phyloP scores from a whole-genome alignment of 345 rosid species.

The Boechera retrofracta region DNA sequence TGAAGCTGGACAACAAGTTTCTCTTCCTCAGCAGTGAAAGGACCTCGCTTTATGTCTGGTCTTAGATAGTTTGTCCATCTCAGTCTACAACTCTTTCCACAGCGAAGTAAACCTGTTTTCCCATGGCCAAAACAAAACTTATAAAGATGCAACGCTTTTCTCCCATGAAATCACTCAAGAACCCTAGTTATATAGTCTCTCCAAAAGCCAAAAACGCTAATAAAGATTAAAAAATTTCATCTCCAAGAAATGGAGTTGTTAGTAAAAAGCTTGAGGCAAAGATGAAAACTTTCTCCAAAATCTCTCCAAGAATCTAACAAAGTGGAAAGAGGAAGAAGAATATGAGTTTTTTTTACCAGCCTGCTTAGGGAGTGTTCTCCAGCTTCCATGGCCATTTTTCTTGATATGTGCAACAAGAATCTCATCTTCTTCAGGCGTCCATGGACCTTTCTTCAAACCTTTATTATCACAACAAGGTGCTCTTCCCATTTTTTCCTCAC shows the following conservation, averaged over 20 bases:
- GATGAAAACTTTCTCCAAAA: not conserved
- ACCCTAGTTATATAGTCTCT: not conserved
- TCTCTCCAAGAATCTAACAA: not conserved
- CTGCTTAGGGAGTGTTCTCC: slow-evolving; percentile 90
- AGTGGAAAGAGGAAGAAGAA: not conserved
- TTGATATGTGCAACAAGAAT: slow-evolving; percentile 72
- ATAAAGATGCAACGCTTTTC: not conserved
- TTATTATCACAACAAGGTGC: slow-evolving; percentile 86
- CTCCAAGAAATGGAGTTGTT: not conserved
- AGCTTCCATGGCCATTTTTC: slow-evolving; percentile 89
- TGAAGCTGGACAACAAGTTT: slow-evolving; percentile 93
- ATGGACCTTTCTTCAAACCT: slow-evolving; percentile 94
- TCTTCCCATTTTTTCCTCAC: slow-evolving; percentile 67
- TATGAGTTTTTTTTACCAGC: slow-evolving; percentile 56
- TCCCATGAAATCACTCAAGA: not conserved
- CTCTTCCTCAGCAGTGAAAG: slow-evolving; percentile 88
- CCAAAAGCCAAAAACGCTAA: not conserved
- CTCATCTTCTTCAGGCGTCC: slow-evolving; percentile 96
- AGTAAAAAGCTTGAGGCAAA: not conserved
- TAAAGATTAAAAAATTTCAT: not conserved
- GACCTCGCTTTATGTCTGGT: slow-evolving; percentile 95
- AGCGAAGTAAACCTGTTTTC: slow-evolving; percentile 75
- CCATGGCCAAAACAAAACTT: not conserved
- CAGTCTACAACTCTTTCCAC: slow-evolving; percentile 98
- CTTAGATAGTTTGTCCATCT: slow-evolving; percentile 96